Evolutionary conservation across 2,329 filamentous ascomycete species (phyloP), one percentile per base, ranked within the genome.

Genomic region (Pseudogymnoascus sp.): DNA sequence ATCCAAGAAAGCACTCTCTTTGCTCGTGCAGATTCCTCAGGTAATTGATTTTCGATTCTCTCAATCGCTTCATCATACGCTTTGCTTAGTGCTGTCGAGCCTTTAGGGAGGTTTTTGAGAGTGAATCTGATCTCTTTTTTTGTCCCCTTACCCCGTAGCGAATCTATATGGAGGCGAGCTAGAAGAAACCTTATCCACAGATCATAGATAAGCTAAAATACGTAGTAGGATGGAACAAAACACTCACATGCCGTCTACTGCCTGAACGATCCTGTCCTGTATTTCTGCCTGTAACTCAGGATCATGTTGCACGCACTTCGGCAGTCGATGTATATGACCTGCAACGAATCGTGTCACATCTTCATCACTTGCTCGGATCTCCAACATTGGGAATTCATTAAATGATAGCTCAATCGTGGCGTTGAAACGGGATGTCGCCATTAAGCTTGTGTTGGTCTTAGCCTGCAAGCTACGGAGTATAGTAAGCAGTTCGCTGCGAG

Each of bases 391-490:
- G 10, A 8, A 4, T 7, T n/a, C 55, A 13, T 81, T 6, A 69
- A 71, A 4, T 86, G 85, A 69, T 86, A 86, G 66, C 78, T 83
- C 15, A 81, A 84, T 59, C 78, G 83, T 15, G 83, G 84, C 62
- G 80, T 79, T 62, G 75, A 79, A 27, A 13, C 55, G 55, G 7
- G 55, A 36, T 8, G 55, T 59, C 10, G 8, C 31, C 31, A 59
- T 35, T 21, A 59, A 3, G 0, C 35, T 21, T 59, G 21, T 35
- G 21, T 59, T 3, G 3, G 55, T 38, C 0, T 2, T 21, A 3
- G 15, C 3, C 21, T 59, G 55, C 5, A 36, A 1, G 5, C 0
- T 27, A 9, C 21, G 31, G 55, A 59, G 15, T 2, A 5, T 5
- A 29, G 13, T 1, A 15, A 48, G 2, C 0, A 59, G 31, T 2